Evolutionary conservation across 2,329 filamentous ascomycete species (phyloP), one percentile per base, ranked within the genome.

Genomic region (Penicillium sp.): DNA sequence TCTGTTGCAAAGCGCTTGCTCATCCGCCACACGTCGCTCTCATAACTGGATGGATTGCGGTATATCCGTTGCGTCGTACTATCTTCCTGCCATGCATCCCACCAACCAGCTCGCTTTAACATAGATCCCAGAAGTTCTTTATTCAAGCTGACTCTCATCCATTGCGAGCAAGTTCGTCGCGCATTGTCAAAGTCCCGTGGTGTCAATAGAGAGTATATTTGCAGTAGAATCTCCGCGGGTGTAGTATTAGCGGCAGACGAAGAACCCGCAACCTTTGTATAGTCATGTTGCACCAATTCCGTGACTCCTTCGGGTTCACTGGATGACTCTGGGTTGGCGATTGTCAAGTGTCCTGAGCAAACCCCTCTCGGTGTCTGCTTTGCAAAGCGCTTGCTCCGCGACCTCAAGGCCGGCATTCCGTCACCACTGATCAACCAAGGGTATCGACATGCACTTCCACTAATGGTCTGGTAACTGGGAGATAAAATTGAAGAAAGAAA

Each of bases 91-190:
- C 74, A 76, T 54, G 70, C 76, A 65, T 69, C 77, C 74, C 75
- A 82, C 81, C 84, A 85, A 4, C 84, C 84, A 37, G 82, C 82
- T 56, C 81, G 75, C 62, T 76, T 79, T 45, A 88, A 66, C 82
- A 87, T 86, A 2, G 64, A 65, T 26, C 73, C 70, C 11, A 88
- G 72, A 2, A 89, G 62, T 2, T 65, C 71, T 43, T 72, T 70
- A 49, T 86, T 74, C n/a, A 88, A 68, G 49, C 84, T 83, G 22
- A 79, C 80, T 37, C 79, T 70, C 75, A 87, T 84, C 87, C 84
- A 89, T 35, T 73, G 71, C 46, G 81, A 80, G 65, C 85, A 89
- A 19, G 81, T 81, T 59, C 84, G 81, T 19, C 86, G 79, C 16
- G 85, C 84, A 53, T 83, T 78, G 64, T 89, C 82, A 68, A 87